A percentile compares a stretch with the other conserved stretches of the same genome.
phyloP scores from a whole-genome alignment of 208 protist genomes.

The Entamoeba dispar region DNA sequence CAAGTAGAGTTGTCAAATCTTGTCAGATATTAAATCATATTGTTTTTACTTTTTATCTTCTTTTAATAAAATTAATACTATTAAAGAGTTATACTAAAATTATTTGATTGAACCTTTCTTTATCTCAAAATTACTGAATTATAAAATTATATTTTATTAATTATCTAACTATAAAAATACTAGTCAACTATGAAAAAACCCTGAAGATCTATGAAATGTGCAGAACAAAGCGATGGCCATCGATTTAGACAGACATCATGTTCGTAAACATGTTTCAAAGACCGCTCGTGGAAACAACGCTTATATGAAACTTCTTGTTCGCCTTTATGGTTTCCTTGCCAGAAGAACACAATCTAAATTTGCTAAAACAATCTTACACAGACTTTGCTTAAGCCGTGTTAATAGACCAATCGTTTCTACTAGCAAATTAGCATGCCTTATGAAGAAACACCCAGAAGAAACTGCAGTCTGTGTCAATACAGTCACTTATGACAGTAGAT shows the following conservation, averaged over 20 bases:
- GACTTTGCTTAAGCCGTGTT: slow-evolving; percentile 72
- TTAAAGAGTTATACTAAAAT: too few species aligned
- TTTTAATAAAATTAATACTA: too few species aligned
- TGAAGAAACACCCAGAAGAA: slow-evolving; percentile 66
- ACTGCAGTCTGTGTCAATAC: slow-evolving; percentile 89
- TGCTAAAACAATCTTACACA: slow-evolving; percentile 83
- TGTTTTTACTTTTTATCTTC: too few species aligned
- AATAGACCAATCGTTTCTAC: slow-evolving; percentile 83
- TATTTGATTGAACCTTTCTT: too few species aligned
- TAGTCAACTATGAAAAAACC: too few species aligned
- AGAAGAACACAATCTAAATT: slow-evolving; percentile 69
- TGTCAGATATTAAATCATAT: too few species aligned
- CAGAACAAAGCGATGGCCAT: too few species aligned
- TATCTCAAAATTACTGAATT: too few species aligned
- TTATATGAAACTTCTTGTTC: neutral
- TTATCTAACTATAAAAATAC: too few species aligned
- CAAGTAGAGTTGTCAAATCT: too few species aligned
- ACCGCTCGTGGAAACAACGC: neutral
- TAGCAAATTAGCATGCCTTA: slow-evolving; percentile 57
- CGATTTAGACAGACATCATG: neutral
- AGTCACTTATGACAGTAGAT: slow-evolving; percentile 88
- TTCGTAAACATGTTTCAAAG: neutral
- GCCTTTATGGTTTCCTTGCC: neutral
- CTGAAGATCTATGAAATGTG: too few species aligned
- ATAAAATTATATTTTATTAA: too few species aligned